Evolutionary conservation across 805 yeast genomes (phyloP), one percentile per base, ranked within the genome.

Genomic region (Zygoascus biomembranicola): DNA sequence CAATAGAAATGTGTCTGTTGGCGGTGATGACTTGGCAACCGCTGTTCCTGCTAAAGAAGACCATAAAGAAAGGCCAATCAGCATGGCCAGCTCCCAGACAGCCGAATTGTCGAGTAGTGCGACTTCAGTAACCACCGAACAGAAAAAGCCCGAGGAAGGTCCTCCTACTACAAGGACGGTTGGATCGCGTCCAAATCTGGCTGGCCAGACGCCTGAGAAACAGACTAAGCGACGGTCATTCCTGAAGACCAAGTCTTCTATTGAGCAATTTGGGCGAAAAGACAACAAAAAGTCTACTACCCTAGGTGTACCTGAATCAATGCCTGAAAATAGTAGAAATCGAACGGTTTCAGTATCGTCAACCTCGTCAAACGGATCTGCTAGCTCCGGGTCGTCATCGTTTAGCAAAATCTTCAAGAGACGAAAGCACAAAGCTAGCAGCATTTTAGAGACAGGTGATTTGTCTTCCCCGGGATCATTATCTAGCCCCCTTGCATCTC

Each of bases 231-330:
- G 62, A 16, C 41, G 61, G 20, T 58, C 61, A 31, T 55, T 58
- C 16, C 35, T 60, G 43, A 51, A 50, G 43, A 52, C 61, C 39
- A 60, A 59, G 47, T 55, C 61, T 28, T 58, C 63, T 14, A 51
- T 60, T n/a, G 63, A 60, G 49, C 57, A 57, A 14, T 49, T 49
- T 43, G 39, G 35, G 3, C 13, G 10, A 9, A 13, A 23, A 9
- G 45, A 49, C 10, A 41, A 31, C 10, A 41, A 42, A 18, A 16
- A 23, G 10, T 20, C 31, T 28, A 23, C 18, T 18, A 28, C 18
- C 42, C 26, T 41, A 14, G 42, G 41, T 6, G 3, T 26, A 9
- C 31, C 14, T 9, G 49, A 46, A 46, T 16, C 23, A 10, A 13
- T 35, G 16, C 39, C 39, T 8, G 13, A 4, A 4, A 35, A 35